These are phyloP conservation scores for Pleurotus platypus DNA, from an alignment of 768 basidiomycete species.

Conservation along the genomic window DNA sequence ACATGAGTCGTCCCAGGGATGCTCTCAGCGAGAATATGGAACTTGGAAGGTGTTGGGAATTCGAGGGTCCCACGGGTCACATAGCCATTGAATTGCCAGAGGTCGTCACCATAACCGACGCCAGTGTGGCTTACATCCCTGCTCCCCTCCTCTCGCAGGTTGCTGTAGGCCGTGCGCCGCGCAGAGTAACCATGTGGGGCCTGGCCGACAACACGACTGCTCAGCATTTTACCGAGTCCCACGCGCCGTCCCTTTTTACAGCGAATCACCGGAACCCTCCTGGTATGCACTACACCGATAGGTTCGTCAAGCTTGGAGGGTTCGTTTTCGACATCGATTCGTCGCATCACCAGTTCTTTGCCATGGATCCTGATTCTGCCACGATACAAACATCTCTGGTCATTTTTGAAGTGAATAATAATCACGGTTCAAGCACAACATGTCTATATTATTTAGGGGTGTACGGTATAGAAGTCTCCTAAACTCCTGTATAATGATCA, in stretches of 20 bases:
- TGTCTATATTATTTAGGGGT: not conserved
- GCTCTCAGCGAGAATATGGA: not conserved
- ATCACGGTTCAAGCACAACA: not conserved
- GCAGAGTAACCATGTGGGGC: not conserved
- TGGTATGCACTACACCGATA: not conserved
- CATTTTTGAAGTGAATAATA: not conserved
- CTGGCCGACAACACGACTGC: not conserved
- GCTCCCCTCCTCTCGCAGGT: not conserved
- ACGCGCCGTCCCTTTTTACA: not conserved
- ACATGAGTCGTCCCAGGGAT: not conserved
- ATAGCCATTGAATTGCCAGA: not conserved
- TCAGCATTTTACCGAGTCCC: not conserved
- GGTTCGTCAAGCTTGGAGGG: not conserved
- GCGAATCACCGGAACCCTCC: not conserved
- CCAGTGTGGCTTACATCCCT: not conserved
- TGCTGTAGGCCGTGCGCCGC: not conserved
- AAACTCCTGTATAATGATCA: too few relatives aligned
- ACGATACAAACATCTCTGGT: not conserved
- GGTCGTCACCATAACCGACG: not conserved
- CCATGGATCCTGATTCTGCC: not conserved
- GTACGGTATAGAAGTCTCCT: not conserved
- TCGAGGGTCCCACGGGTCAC: not conserved
- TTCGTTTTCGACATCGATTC: not conserved
- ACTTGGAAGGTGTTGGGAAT: not conserved
- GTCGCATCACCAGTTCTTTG: not conserved